These are phyloP conservation scores for Isatis lusitanica DNA, from an alignment of 441 rosid species.

Conservation along the genomic window DNA sequence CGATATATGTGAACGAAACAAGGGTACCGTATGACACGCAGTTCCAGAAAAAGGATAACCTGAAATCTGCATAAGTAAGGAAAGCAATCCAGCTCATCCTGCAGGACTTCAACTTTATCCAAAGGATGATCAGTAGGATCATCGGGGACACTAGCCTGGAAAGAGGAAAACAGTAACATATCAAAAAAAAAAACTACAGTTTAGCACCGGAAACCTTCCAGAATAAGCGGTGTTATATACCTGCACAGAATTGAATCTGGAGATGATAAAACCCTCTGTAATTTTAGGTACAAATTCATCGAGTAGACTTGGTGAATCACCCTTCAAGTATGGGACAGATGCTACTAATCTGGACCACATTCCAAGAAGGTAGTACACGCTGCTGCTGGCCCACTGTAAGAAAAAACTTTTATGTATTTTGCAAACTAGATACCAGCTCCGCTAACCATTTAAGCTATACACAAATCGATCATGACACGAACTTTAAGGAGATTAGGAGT, in stretches of 20 bases:
- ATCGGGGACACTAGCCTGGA: constrained; percentile 76
- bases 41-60: constrained; percentile 49
- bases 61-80: constrained; percentile 98
- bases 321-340: constrained; percentile 91
- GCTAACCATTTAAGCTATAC: constrained; percentile 21
- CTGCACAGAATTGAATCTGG: constrained; percentile 97
- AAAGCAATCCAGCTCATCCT: constrained; percentile 98
- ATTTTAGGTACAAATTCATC: constrained; percentile 99
- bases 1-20: neutral
- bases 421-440: constrained; percentile 21
- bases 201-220: neutral
- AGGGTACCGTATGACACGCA: constrained; percentile 8
- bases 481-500: constrained; percentile 4
- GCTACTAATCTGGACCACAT: constrained; percentile 96
- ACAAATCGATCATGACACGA: constrained; percentile 1
- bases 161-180: constrained; percentile 9
- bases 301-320: constrained; percentile 97
- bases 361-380: constrained; percentile 95
- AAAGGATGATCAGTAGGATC: constrained; percentile 89
- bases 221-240: constrained; percentile 37
- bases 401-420: constrained; percentile 13
- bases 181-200: constrained; percentile 6
- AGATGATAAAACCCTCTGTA: constrained; percentile 90
- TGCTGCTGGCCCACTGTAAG: constrained; percentile 98
- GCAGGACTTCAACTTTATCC: constrained; percentile 97